phyloP scores from a whole-genome alignment of 129 eudicot species.

The Kitagawia praeruptora region DNA sequence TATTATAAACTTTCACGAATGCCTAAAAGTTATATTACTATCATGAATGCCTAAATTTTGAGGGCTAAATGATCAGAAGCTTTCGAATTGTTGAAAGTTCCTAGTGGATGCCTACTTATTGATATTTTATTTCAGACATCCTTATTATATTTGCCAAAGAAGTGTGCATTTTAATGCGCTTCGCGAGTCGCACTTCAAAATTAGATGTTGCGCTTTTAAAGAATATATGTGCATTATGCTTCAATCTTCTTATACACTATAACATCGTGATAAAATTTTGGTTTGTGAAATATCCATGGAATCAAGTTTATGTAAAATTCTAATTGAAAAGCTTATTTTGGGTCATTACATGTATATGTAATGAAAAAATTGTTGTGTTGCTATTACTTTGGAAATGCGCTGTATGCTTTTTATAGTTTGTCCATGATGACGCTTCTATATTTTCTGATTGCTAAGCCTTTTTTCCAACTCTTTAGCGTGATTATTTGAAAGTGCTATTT shows the following conservation, averaged over 20 bases:
- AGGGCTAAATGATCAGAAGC: neutral
- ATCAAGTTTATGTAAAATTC: too few species aligned
- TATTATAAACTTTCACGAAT: neutral
- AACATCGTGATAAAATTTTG: neutral
- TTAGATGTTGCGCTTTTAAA: neutral
- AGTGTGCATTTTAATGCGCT: neutral
- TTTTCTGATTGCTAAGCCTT: neutral
- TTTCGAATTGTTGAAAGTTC: neutral
- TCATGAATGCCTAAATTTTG: neutral
- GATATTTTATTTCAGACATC: neutral
- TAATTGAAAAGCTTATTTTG: neutral
- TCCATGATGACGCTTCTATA: neutral
- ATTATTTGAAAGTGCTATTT: neutral
- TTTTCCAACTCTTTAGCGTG: neutral
- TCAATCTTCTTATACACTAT: neutral
- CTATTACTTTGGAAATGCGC: neutral
- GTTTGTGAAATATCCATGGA: neutral
- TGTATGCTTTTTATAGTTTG: neutral
- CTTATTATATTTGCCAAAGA: neutral
- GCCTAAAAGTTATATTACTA: neutral
- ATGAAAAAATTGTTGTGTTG: neutral
- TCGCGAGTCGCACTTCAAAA: neutral
- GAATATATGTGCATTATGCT: neutral
- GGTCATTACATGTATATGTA: neutral
- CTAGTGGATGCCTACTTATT: neutral